Percentiles rank a stretch among this genome's conserved stretches.
These are phyloP conservation scores for Lentinula aciculospora DNA, from an alignment of 768 basidiomycete genomes.

Conservation along the genomic window DNA sequence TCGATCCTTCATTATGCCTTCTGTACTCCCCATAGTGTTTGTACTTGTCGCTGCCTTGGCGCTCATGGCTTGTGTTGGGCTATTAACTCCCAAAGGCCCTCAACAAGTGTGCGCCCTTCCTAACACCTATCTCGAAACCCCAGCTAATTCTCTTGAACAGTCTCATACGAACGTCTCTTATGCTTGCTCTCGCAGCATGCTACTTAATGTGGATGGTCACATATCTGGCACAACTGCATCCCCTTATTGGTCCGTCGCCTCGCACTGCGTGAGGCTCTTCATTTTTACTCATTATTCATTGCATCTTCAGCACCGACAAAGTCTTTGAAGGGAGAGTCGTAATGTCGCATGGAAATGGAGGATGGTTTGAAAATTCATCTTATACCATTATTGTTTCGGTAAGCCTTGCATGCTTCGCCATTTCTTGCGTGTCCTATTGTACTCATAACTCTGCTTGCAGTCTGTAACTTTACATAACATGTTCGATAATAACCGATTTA, in stretches of 20 bases:
- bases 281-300: neutral
- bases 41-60: slow-evolving; percentile 59
- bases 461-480: neutral
- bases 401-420: neutral
- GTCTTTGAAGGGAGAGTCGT: slow-evolving; percentile 2
- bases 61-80: slow-evolving; percentile 58
- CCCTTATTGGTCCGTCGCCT: slow-evolving; percentile 69
- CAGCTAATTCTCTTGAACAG: slow-evolving; percentile 30
- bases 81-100: slow-evolving; percentile 79
- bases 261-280: slow-evolving; percentile 5
- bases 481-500: no score
- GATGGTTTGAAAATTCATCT: neutral
- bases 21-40: slow-evolving; percentile 63
- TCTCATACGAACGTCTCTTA: slow-evolving; percentile 72
- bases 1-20: slow-evolving; percentile 52
- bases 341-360: neutral
- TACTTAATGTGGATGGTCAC: slow-evolving; percentile 98
- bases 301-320: neutral
- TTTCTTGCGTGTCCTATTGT: neutral
- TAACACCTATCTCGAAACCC: neutral
- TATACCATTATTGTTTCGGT: neutral
- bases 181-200: slow-evolving; percentile 76
- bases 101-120: slow-evolving; percentile 72
- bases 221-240: slow-evolving; percentile 93
- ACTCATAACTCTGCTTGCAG: neutral